Percentiles rank a stretch among this genome's conserved stretches.
Conservation (phyloP, 139 green algal genomes). For the Volvox africanus region DNA sequence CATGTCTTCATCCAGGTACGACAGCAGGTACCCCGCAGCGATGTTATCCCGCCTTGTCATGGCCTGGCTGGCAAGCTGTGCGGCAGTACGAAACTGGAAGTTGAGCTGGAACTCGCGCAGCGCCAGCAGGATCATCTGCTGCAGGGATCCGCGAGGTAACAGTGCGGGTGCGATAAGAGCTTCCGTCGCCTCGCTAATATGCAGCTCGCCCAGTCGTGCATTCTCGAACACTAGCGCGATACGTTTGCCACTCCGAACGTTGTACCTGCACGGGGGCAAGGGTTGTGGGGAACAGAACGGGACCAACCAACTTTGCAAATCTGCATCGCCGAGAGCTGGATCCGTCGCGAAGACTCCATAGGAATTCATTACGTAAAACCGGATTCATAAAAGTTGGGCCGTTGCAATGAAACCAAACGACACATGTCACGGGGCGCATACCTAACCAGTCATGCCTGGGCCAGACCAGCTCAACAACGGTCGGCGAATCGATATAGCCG, state of each 20-base stretch:
- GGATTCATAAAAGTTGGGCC: no score
- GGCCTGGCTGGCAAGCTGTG: conserved; percentile 47
- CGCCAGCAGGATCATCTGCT: conserved; percentile 66
- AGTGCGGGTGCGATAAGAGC: conserved; percentile 64
- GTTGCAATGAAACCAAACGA: no score
- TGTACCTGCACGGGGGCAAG: conserved; percentile 54
- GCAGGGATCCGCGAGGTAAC: conserved; percentile 61
- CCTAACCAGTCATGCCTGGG: no score
- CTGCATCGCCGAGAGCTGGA: no score
- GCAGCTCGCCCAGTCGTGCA: conserved; percentile 53
- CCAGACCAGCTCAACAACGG: no score
- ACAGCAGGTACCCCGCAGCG: conserved; percentile 58
- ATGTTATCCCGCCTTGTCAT: background rate
- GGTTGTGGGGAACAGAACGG: background rate
- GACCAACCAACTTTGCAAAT: no score
- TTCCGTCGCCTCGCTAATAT: conserved; percentile 55
- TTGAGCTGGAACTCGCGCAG: conserved; percentile 55
- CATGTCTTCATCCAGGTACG: conserved; percentile 73
- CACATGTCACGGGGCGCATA: no score
- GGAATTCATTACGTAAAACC: no score
- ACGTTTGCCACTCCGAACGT: conserved; percentile 60
- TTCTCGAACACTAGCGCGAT: conserved; percentile 66
- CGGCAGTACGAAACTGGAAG: conserved; percentile 63
- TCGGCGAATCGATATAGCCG: no score
- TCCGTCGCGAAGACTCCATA: no score